Evolutionary conservation across 2,329 filamentous ascomycete species (phyloP), one percentile per base, ranked within the genome.

Genomic region (Diplodia seriata): DNA sequence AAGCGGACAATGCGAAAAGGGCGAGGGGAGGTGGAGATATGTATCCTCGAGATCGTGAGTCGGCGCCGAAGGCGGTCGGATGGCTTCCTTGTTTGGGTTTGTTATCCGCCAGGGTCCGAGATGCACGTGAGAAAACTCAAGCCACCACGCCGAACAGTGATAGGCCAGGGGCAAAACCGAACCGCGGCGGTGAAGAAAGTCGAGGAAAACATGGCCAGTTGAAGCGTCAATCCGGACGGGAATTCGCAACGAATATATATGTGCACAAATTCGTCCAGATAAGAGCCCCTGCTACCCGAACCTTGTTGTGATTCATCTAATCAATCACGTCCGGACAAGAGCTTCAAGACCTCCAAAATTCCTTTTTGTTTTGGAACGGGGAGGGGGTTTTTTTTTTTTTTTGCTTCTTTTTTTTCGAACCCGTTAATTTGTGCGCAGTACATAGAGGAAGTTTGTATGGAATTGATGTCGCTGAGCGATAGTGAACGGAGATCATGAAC

Each of bases 51-150:
- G 15, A 26, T 50, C 40, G 55, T 61, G 29, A 49, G 59, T 47
- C 59, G 59, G 59, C 59, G 59, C 59, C 59, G 59, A 51, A 63
- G 29, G 47, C 40, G 59, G 59, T 57, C 59, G 59, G 59, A 26
- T 51, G 59, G 59, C n/a, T 63, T 63, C 29, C 59, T 33, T 29
- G n/a, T 63, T 51, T n/a, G 31, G 38, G 59, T 63, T 63, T 6
- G 47, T 3, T 15, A 26, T 3, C 59, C 59, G 59, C 29, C 15
- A 31, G 23, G 56, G 23, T 29, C 56, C 40, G 40, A 36, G 1
- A 15, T n/a, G 50, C 59, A 63, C 59, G 59, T 63, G 59, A 63
- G 31, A 36, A 18, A 63, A 2, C 8, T 26, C 18, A 12, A 11
- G 31, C 18, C 31, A 31, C 36, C 36, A 38, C 11, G 43, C 23